Percentiles rank a stretch among this genome's conserved stretches.
These are phyloP conservation scores for Aspergillus tamarii DNA, from an alignment of 2,329 filamentous ascomycete genomes.

Conservation along the genomic window DNA sequence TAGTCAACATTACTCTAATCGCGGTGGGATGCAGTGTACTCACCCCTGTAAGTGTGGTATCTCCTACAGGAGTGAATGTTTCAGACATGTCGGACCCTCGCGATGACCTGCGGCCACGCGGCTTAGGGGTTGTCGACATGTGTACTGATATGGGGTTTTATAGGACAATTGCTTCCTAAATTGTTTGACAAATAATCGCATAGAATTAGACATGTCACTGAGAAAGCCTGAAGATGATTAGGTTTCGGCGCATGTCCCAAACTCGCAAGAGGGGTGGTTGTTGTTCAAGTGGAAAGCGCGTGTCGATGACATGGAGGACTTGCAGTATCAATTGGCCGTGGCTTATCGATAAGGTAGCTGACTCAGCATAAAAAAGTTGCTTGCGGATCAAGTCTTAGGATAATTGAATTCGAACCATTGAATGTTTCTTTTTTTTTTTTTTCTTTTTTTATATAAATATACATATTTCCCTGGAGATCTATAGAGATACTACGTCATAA, in stretches of 20 bases:
- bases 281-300: background rate
- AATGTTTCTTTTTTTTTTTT: background rate
- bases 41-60: conserved; percentile 33
- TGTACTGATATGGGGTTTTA: background rate
- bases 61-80: conserved; percentile 31
- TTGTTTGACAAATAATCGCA: background rate
- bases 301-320: background rate
- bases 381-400: background rate
- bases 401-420: background rate
- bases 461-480: no score
- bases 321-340: conserved; percentile 14
- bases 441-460: no score
- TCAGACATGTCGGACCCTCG: conserved; percentile 24
- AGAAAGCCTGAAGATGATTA: background rate
- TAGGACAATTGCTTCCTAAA: background rate
- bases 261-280: background rate
- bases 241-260: background rate
- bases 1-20: background rate
- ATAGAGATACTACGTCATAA: background rate
- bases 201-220: background rate
- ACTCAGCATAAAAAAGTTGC: conserved; percentile 30
- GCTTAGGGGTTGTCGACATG: conserved; percentile 36
- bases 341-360: conserved; percentile 40
- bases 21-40: conserved; percentile 3
- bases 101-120: conserved; percentile 32